Evolutionary conservation across 345 rosid species (phyloP).

Genomic region (Salix dunnii): DNA sequence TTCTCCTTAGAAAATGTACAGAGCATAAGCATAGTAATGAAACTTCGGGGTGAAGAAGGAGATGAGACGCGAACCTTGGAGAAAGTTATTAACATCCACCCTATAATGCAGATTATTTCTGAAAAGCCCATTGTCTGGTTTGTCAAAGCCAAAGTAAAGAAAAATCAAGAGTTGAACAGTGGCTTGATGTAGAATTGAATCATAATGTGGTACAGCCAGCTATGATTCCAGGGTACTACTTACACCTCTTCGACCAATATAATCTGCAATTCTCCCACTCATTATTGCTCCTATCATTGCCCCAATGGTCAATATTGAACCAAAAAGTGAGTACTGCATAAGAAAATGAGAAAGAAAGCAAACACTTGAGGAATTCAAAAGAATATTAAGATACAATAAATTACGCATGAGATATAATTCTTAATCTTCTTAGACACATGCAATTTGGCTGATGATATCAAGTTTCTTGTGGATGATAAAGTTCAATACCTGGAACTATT

Average conservation of each 20-base stretch:
- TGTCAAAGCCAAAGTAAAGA: background rate
- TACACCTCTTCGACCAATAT: constrained; percentile 65
- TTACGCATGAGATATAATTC: background rate
- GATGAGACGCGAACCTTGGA: constrained; percentile 38
- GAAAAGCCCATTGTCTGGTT: constrained; percentile 68
- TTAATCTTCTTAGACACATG: background rate
- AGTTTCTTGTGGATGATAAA: no score
- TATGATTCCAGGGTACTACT: constrained; percentile 14
- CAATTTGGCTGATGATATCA: background rate
- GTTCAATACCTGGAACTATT: no score
- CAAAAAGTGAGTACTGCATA: constrained; percentile 71
- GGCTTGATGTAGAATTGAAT: background rate
- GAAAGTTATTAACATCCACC: constrained; percentile 59
- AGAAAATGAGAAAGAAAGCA: background rate
- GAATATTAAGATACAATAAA: background rate
- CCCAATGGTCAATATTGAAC: constrained; percentile 71
- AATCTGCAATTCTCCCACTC: constrained; percentile 69
- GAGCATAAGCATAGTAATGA: background rate
- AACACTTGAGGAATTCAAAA: background rate
- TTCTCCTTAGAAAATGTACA: background rate
- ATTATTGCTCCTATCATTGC: constrained; percentile 78
- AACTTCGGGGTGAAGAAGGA: background rate
- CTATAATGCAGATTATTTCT: constrained; percentile 53
- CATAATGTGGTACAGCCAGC: background rate
- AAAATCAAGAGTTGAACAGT: background rate